These are phyloP conservation scores for Trichosporon sp. DNA, from an alignment of 1,284 basidiomycete species.

Conservation along the genomic window DNA sequence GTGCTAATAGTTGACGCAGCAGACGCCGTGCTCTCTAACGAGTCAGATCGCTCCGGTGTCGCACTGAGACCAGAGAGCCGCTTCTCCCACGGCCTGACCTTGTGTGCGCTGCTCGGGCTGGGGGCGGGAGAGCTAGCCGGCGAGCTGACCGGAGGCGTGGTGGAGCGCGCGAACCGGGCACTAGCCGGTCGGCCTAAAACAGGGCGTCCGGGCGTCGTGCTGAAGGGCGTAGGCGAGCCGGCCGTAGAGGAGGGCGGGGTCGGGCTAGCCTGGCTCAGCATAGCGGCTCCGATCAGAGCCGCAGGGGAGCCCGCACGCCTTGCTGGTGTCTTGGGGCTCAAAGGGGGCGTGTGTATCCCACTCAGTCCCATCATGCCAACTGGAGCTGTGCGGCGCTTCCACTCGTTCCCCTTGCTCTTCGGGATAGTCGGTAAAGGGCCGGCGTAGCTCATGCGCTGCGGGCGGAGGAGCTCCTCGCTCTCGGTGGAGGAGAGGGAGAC, in stretches of 20 bases:
- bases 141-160: not conserved
- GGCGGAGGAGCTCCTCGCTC: not conserved
- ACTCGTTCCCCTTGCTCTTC: not conserved
- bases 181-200: not conserved
- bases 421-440: not conserved
- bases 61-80: not conserved
- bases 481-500: not conserved
- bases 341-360: slow-evolving; percentile 3
- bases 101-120: not conserved
- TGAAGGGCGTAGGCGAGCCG: slow-evolving; percentile 1
- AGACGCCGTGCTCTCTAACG: not conserved
- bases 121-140: not conserved
- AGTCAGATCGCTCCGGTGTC: not conserved
- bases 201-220: not conserved
- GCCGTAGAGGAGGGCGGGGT: not conserved
- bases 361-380: slow-evolving; percentile 1
- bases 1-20: not conserved
- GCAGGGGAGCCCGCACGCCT: not conserved
- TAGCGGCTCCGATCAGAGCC: not conserved
- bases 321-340: not conserved
- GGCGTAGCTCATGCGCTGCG: slow-evolving; percentile 13
- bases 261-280: not conserved
- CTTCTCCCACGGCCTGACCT: not conserved
- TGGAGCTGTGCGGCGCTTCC: slow-evolving; percentile 5
- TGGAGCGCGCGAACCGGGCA: not conserved